These are phyloP conservation scores for Carex arenaria DNA, from an alignment of 202 grass and related monocot genomes.

Conservation along the genomic window DNA sequence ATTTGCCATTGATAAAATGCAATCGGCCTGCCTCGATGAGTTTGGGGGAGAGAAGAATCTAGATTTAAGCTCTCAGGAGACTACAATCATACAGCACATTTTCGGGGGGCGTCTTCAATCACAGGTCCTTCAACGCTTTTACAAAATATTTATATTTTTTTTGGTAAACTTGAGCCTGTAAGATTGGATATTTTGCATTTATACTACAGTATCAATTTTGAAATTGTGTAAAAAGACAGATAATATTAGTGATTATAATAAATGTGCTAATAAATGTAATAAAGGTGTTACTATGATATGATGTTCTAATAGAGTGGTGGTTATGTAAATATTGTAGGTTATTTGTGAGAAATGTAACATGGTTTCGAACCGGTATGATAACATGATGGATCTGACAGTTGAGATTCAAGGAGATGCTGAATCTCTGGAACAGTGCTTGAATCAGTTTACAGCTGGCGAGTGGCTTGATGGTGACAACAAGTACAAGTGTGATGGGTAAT, in stretches of 20 bases:
- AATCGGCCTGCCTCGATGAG: conserved; percentile 90
- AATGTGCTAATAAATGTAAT: not conserved
- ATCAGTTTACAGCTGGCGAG: conserved; percentile 89
- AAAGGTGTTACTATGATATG: not conserved
- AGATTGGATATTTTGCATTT: not conserved
- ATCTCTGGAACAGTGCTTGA: conserved; percentile 87
- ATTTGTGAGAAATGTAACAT: conserved; percentile 76
- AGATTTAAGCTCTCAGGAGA: conserved; percentile 81
- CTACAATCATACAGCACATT: conserved; percentile 92
- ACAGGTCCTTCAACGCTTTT: conserved; percentile 47
- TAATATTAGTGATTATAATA: not conserved
- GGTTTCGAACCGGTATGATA: conserved; percentile 94
- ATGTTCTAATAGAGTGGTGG: not conserved
- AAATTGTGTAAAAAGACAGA: not conserved
- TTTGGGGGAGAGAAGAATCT: conserved; percentile 92
- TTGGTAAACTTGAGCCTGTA: not conserved
- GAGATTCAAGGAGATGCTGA: conserved; percentile 98
- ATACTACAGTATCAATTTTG: not conserved
- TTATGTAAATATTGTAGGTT: conserved; percentile 47
- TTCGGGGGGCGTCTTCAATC: conserved; percentile 89
- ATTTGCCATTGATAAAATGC: conserved; percentile 97
- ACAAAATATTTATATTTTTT: not conserved
- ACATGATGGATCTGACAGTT: conserved; percentile 99
- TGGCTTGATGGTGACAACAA: conserved; percentile 99
- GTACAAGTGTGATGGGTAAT: conserved; percentile 97